These are phyloP conservation scores for Torulaspora quercuum DNA, from an alignment of 805 yeast genomes.

Conservation along the genomic window DNA sequence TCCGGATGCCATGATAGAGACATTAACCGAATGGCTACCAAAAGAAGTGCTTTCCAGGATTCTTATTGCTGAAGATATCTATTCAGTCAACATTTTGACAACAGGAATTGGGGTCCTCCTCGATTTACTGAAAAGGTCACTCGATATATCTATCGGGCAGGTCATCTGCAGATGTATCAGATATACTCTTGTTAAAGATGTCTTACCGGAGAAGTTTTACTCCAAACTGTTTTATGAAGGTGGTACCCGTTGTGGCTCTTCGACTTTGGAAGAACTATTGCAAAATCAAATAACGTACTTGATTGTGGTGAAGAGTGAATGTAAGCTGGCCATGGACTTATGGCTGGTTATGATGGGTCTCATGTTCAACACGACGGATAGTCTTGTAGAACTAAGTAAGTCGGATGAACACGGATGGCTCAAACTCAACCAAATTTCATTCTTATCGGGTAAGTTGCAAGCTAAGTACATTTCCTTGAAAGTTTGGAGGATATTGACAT, in stretches of 20 bases:
- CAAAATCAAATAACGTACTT: conserved; percentile 19
- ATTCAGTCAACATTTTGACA: conserved; percentile 19
- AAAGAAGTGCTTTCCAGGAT: conserved; percentile 28
- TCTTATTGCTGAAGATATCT: conserved; percentile 20
- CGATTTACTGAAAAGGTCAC: conserved; percentile 26
- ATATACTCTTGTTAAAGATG: conserved; percentile 7
- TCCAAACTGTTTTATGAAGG: conserved; percentile 5
- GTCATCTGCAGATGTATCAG: conserved; percentile 18
- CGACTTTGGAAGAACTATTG: conserved; percentile 22
- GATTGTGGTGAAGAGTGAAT: conserved; percentile 19
- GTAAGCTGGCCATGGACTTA: conserved; percentile 30
- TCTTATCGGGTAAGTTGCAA: conserved; percentile 11
- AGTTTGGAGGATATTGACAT: conserved; percentile 31
- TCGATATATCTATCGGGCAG: conserved; percentile 15
- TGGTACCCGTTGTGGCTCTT: neutral
- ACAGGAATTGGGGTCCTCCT: conserved; percentile 24
- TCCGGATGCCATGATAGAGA: conserved; percentile 24
- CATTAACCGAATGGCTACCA: conserved; percentile 27
- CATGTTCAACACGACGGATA: conserved; percentile 20
- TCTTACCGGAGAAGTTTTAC: conserved; percentile 16
- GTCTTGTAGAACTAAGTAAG: conserved; percentile 9
- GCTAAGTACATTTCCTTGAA: conserved; percentile 24
- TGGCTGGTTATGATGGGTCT: conserved; percentile 33
- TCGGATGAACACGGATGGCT: conserved; percentile 22
- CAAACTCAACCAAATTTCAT: conserved; percentile 19